Evolutionary conservation across 2,329 filamentous ascomycete species (phyloP).

Genomic region (Huntiella bhutanensis): DNA sequence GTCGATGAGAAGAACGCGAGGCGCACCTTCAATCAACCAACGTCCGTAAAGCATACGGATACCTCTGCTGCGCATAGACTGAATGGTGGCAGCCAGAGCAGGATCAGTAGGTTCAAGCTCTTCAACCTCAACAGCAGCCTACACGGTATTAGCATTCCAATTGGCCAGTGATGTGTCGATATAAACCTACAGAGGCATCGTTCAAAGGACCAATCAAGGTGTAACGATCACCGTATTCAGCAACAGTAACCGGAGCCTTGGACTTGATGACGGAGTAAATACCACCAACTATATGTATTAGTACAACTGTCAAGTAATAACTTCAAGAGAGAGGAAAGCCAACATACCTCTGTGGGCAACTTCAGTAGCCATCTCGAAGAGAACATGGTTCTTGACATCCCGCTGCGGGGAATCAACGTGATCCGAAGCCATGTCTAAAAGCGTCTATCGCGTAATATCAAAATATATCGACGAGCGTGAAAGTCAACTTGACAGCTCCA

Average conservation of each 20-base stretch:
- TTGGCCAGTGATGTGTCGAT: background rate
- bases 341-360: constrained; percentile 79
- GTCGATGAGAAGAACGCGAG: constrained; percentile 82
- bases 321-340: background rate
- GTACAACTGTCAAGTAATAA: background rate
- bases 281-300: constrained; percentile 51
- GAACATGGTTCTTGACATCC: constrained; percentile 85
- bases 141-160: background rate
- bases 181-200: constrained; percentile 53
- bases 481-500: background rate
- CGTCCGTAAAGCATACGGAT: constrained; percentile 81
- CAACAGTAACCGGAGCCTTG: constrained; percentile 91
- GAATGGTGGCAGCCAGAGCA: constrained; percentile 63
- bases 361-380: constrained; percentile 94
- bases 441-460: background rate
- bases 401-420: constrained; percentile 28
- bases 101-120: constrained; percentile 69
- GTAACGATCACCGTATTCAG: constrained; percentile 96
- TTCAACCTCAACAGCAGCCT: constrained; percentile 97
- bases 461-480: background rate
- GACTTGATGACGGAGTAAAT: constrained; percentile 99
- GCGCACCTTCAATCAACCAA: constrained; percentile 95
- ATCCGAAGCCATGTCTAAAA: constrained; percentile 10
- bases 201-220: constrained; percentile 90
- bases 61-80: constrained; percentile 82